These are phyloP conservation scores for Mycena albidolilacea DNA, from an alignment of 768 basidiomycete species.

Conservation along the genomic window DNA sequence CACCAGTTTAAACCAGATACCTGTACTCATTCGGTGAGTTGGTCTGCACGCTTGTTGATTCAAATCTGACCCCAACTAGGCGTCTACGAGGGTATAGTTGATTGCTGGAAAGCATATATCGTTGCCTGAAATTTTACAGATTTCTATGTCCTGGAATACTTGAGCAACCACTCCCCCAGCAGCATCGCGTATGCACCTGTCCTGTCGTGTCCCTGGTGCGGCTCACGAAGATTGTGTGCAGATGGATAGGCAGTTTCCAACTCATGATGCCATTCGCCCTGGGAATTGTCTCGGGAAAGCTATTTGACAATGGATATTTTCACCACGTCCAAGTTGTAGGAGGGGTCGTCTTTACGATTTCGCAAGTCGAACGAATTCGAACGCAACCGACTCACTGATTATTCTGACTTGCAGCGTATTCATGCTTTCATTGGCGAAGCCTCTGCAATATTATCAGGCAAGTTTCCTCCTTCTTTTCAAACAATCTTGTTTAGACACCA, in stretches of 20 bases:
- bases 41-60: not conserved
- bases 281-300: constrained; percentile 41
- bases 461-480: not conserved
- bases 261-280: constrained; percentile 44
- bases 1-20: not conserved
- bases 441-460: constrained; percentile 51
- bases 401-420: constrained; percentile 49
- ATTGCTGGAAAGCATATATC: not conserved
- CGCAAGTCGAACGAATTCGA: constrained; percentile 24
- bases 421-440: constrained; percentile 56
- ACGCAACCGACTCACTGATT: not conserved
- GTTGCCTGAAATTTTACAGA: not conserved
- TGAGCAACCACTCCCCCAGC: constrained; percentile 29
- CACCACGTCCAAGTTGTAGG: constrained; percentile 35
- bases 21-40: constrained; percentile 26
- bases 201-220: not conserved
- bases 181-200: constrained; percentile 27
- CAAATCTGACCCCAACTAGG: not conserved
- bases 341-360: constrained; percentile 39
- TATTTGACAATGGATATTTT: constrained; percentile 43
- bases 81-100: constrained; percentile 25
- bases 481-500: not conserved
- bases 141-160: constrained; percentile 26
- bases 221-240: constrained; percentile 1
- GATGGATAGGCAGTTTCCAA: constrained; percentile 46